phyloP scores from a whole-genome alignment of 176 grass and related monocot species.

The Rhipidocladum racemiflorum region DNA sequence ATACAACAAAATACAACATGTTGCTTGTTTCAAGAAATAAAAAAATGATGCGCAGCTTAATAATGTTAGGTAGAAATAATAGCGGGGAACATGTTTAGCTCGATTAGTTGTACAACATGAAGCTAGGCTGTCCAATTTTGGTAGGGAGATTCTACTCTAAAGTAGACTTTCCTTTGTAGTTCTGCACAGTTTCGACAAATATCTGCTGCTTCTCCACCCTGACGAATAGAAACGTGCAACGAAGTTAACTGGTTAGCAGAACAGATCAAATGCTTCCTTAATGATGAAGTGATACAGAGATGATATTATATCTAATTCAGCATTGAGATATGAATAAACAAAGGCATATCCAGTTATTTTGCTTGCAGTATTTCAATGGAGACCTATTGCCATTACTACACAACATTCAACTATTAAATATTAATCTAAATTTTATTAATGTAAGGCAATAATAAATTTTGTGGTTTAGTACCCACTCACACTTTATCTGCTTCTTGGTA shows the following conservation, averaged over 20 bases:
- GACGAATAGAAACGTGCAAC: slow-evolving; percentile 7
- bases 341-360: slow-evolving; percentile 6
- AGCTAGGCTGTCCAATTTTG: neutral
- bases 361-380: neutral
- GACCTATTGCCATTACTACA: neutral
- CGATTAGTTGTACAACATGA: slow-evolving; percentile 21
- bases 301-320: neutral
- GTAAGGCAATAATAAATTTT: slow-evolving; percentile 1
- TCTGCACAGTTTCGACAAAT: slow-evolving; percentile 30
- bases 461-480: slow-evolving; percentile 42
- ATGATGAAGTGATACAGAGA: neutral
- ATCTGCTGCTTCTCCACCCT: slow-evolving; percentile 48
- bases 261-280: neutral
- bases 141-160: slow-evolving; percentile 9
- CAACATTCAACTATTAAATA: neutral
- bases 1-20: slow-evolving; percentile 36
- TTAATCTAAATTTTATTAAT: slow-evolving; percentile 1
- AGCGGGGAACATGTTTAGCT: neutral
- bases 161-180: slow-evolving; percentile 9
- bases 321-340: neutral
- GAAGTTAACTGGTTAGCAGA: slow-evolving; percentile 16
- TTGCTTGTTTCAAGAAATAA: neutral
- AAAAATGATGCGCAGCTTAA: neutral
- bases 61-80: neutral
- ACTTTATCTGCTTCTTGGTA: slow-evolving; percentile 43